Evolutionary conservation across 345 rosid species (phyloP), one percentile per base, ranked within the genome.

Genomic region (Rhodamnia rubescens): DNA sequence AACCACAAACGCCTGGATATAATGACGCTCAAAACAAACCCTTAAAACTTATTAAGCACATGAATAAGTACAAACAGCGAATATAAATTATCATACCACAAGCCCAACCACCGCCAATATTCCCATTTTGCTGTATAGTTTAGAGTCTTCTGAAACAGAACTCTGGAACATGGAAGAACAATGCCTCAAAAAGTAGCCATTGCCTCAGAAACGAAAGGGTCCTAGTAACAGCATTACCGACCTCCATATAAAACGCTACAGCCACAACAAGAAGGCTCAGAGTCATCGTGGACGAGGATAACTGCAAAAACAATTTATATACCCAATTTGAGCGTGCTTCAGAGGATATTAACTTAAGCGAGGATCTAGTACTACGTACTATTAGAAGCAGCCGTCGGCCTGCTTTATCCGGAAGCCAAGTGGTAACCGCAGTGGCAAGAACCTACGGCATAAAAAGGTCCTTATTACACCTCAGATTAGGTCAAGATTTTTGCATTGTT

Each of bases 321-420:
- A 24, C 74, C 40, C 53, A 53, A 50, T 81, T 36, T 53, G 36
- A 50, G 83, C 44, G 12, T 47, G 50, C n/a, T 49, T 81, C 7
- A 27, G 5, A 61, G 32, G 8, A 61, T 14, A 40, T 61, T 61
- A 29, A 61, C 40, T 27, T 15, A 27, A 61, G 40, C 57, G 75
- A 74, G 52, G 55, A 83, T 74, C 36, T 82, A 84, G 82, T 64
- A 47, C 51, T 78, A 85, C 96, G 86, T 84, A 97, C 99, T 85
- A 92, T 92, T 85, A 97, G 98, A 50, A 97, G 95, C 87, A 97
- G 84, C 86, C 98, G 90, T 85, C 99, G 98, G 81, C 98, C 98
- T 82, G 95, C 87, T 91, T 87, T 93, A 88, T 97, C 98, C 74
- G 90, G 89, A 89, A 97, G 92, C 98, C 98, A 97, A 56, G 98